Conservation (phyloP, 1,284 basidiomycete genomes). For the Abortiporus biennis region DNA sequence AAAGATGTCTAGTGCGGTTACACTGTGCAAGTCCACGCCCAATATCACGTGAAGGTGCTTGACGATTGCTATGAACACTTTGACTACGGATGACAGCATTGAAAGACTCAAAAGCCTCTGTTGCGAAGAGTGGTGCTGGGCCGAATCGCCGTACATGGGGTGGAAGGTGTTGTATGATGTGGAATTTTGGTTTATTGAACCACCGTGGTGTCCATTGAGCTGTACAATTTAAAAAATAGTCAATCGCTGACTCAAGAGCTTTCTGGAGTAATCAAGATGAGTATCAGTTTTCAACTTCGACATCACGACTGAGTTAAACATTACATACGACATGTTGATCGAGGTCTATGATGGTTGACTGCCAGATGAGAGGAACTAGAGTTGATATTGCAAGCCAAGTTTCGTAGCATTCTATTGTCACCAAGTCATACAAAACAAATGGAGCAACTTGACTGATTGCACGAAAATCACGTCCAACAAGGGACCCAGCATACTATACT, state of each 20-base stretch:
- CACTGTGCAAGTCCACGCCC: conserved; percentile 27
- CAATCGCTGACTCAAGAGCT: conserved; percentile 13
- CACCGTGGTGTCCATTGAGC: conserved; percentile 17
- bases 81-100: conserved; percentile 35
- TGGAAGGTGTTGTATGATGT: conserved; percentile 20
- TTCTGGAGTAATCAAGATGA: no score
- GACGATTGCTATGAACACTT: conserved; percentile 37
- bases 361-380: conserved; percentile 21
- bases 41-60: conserved; percentile 37
- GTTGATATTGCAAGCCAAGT: conserved; percentile 20
- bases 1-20: conserved; percentile 30
- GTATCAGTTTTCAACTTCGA: no score
- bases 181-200: conserved; percentile 28
- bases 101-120: conserved; percentile 40
- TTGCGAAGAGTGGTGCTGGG: conserved; percentile 23
- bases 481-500: conserved; percentile 24
- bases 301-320: no score
- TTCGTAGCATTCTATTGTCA: conserved; percentile 11
- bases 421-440: conserved; percentile 21
- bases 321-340: conserved; percentile 14
- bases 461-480: conserved; percentile 26
- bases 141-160: conserved; percentile 21
- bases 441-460: conserved; percentile 23
- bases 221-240: conserved; percentile 14
- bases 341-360: conserved; percentile 21